Evolutionary conservation across 2,329 filamentous ascomycete species (phyloP).

Genomic region (Botryosphaeria dothidea): DNA sequence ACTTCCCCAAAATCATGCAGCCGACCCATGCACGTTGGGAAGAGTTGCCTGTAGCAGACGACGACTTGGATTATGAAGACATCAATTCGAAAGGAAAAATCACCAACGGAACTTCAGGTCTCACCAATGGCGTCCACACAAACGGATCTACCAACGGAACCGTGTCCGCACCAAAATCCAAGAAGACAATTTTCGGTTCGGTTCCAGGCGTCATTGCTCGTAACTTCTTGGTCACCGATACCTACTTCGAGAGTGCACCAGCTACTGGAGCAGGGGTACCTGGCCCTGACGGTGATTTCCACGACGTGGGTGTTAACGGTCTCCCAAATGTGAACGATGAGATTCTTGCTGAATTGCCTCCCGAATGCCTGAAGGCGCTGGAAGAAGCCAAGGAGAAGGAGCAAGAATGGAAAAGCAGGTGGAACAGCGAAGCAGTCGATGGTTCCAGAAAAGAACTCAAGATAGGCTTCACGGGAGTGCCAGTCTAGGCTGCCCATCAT

Average conservation of each 20-base stretch:
- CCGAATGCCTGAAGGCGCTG: constrained; percentile 72
- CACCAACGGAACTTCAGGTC: constrained; percentile 37
- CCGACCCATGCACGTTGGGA: constrained; percentile 85
- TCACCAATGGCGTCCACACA: constrained; percentile 33
- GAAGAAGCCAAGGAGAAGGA: constrained; percentile 67
- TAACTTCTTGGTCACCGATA: constrained; percentile 65
- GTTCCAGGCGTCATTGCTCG: constrained; percentile 60
- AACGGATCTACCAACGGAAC: constrained; percentile 12
- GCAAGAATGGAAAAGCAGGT: constrained; percentile 70
- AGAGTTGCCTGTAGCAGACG: constrained; percentile 55
- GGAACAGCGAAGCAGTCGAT: constrained; percentile 68
- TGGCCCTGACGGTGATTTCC: constrained; percentile 55
- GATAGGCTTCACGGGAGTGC: constrained; percentile 52
- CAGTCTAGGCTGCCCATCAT: constrained; percentile 37
- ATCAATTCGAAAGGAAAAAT: constrained; percentile 1
- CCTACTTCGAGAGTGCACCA: constrained; percentile 59
- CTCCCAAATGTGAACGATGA: constrained; percentile 66
- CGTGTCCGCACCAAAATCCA: constrained; percentile 16
- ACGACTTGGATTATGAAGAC: constrained; percentile 26
- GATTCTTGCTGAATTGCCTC: constrained; percentile 64
- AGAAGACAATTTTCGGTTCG: constrained; percentile 49
- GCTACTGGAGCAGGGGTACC: constrained; percentile 61
- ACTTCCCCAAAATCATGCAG: constrained; percentile 85
- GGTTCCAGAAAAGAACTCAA: constrained; percentile 48
- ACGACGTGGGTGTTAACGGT: constrained; percentile 55